These are phyloP conservation scores for Saccharomycopsis sp. DNA, from an alignment of 805 yeast species.

Conservation along the genomic window DNA sequence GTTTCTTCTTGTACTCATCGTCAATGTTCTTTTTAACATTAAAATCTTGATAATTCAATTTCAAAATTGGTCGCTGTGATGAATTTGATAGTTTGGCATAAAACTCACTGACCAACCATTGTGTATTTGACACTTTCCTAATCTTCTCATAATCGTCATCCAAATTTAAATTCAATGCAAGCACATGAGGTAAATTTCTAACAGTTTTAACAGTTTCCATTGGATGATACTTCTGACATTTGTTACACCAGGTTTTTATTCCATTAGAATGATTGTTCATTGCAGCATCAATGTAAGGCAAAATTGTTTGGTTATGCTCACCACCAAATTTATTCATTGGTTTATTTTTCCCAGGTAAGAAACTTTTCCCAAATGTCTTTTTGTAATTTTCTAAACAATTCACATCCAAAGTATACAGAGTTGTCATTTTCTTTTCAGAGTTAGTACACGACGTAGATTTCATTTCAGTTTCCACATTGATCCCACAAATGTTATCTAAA, in stretches of 20 bases:
- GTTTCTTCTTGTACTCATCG: conserved; percentile 7
- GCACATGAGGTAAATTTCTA: conserved; percentile 53
- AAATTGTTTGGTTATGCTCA: conserved; percentile 28
- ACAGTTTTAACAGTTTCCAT: conserved; percentile 48
- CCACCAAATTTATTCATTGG: background rate
- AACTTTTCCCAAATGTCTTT: background rate
- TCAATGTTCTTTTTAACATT: conserved; percentile 20
- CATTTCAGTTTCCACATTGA: conserved; percentile 37
- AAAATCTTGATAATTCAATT: conserved; percentile 27
- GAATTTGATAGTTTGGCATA: conserved; percentile 36
- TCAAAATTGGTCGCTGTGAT: conserved; percentile 32
- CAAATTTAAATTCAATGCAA: conserved; percentile 55
- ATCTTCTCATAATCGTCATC: conserved; percentile 49
- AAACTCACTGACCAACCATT: conserved; percentile 59
- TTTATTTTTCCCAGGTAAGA: conserved; percentile 1
- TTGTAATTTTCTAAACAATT: conserved; percentile 28
- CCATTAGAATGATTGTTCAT: conserved; percentile 38
- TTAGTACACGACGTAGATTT: conserved; percentile 35
- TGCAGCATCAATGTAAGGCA: conserved; percentile 56
- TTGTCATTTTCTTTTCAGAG: conserved; percentile 30
- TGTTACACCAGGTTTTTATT: conserved; percentile 46
- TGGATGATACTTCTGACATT: conserved; percentile 43
- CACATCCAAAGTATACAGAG: conserved; percentile 38
- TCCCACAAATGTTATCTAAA: conserved; percentile 34
- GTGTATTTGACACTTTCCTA: conserved; percentile 26